A percentile compares a stretch with the other conserved stretches of the same genome.
Conservation (phyloP, 2,329 filamentous ascomycete species). For the Metarhizium rileyi region DNA sequence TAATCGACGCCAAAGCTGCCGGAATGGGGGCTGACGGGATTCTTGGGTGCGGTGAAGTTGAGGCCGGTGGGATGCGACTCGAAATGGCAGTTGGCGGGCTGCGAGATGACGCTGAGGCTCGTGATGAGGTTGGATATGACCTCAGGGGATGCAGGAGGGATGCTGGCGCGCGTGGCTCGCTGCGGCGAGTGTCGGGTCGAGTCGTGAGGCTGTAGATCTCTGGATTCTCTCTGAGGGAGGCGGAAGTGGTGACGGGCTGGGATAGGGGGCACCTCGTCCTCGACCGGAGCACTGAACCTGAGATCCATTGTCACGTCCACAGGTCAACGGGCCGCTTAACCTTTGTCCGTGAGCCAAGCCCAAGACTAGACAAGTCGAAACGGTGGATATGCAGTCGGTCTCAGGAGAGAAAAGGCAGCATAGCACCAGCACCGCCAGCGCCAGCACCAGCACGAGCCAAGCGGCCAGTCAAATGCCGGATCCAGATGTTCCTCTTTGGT, state of each 20-base stretch:
- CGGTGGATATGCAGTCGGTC: neutral
- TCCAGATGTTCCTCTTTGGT: too few species aligned
- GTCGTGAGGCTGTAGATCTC: constrained; percentile 5
- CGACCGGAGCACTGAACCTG: constrained; percentile 3
- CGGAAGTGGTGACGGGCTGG: constrained; percentile 14
- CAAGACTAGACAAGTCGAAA: neutral
- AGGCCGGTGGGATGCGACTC: constrained; percentile 43
- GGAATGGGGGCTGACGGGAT: constrained; percentile 24
- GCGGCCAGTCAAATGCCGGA: too few species aligned
- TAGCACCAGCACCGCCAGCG: neutral
- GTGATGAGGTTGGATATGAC: constrained; percentile 63
- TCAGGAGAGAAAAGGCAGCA: neutral
- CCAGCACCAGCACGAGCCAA: neutral
- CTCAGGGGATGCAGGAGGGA: constrained; percentile 50
- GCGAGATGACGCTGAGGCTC: constrained; percentile 57
- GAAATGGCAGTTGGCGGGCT: constrained; percentile 60
- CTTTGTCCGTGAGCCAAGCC: neutral
- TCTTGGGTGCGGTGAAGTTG: constrained; percentile 28
- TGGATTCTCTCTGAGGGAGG: neutral
- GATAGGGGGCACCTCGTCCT: constrained; percentile 21
- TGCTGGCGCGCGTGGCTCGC: constrained; percentile 2
- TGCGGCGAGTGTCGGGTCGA: constrained; percentile 9
- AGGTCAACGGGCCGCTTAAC: neutral
- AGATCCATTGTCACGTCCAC: constrained; percentile 17
- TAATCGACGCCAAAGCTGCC: constrained; percentile 65